These are phyloP conservation scores for Purpureocillium lavendulum DNA, from an alignment of 2,329 filamentous ascomycete genomes.

Conservation along the genomic window DNA sequence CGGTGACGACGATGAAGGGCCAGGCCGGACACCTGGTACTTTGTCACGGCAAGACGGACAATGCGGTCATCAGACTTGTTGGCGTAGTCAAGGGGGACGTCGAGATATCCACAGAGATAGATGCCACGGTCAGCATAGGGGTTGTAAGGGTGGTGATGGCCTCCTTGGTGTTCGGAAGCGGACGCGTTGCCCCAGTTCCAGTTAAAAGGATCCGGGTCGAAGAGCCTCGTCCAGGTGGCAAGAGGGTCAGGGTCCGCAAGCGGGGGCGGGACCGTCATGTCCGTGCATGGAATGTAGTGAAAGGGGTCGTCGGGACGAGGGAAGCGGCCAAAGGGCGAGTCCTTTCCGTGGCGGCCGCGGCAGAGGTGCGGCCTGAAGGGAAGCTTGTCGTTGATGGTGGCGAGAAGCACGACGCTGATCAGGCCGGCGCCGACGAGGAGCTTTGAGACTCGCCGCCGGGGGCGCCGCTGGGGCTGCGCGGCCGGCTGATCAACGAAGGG, in stretches of 20 bases:
- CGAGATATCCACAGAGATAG: conserved; percentile 39
- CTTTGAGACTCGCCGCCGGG: neutral
- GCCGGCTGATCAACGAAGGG: too few relatives aligned
- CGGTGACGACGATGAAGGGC: conserved; percentile 10
- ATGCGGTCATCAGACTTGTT: conserved; percentile 34
- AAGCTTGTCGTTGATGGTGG: conserved; percentile 1
- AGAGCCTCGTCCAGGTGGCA: conserved; percentile 29
- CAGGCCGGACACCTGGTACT: conserved; percentile 39
- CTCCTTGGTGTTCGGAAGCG: neutral
- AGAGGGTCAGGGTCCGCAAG: conserved; percentile 29
- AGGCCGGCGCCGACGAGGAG: neutral
- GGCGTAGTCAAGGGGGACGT: conserved; percentile 39
- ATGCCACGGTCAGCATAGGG: conserved; percentile 31
- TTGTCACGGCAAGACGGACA: conserved; percentile 37
- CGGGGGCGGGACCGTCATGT: conserved; percentile 27
- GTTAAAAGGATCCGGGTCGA: conserved; percentile 32
- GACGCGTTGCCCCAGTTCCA: conserved; percentile 36
- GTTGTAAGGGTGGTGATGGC: conserved; percentile 10
- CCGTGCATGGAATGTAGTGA: conserved; percentile 38
- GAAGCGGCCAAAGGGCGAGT: conserved; percentile 18
- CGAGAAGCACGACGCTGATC: conserved; percentile 1
- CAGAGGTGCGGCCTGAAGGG: conserved; percentile 5
- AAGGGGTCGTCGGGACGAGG: conserved; percentile 35
- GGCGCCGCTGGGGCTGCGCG: neutral
- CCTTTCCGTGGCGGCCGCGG: conserved; percentile 1